These are phyloP conservation scores for Neonectria hederae DNA, from an alignment of 2,329 filamentous ascomycete genomes.

Conservation along the genomic window DNA sequence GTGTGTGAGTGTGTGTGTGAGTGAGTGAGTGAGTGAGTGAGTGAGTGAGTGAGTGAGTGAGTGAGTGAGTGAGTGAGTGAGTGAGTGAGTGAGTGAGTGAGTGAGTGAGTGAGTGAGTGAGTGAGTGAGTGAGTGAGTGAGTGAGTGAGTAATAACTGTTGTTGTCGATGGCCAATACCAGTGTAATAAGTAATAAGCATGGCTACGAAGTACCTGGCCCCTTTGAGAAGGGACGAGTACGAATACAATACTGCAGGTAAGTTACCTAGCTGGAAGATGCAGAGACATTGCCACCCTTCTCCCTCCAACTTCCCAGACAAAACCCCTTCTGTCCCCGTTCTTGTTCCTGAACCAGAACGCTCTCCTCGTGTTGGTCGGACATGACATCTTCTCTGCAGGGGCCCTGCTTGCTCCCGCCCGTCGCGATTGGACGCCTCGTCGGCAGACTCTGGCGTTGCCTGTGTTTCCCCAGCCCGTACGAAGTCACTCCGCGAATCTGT, in stretches of 20 bases:
- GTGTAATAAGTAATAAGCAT: not conserved
- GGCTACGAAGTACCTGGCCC: not conserved
- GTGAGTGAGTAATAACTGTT: too few relatives aligned
- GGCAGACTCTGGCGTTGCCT: constrained; percentile 24
- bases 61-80: not conserved
- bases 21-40: not conserved
- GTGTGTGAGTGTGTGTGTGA: not conserved
- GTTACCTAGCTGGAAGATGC: not conserved
- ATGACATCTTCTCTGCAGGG: not conserved
- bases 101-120: not conserved
- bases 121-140: not conserved
- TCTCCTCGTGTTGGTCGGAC: constrained; percentile 12
- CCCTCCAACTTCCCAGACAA: not conserved
- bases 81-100: not conserved
- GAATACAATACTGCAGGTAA: not conserved
- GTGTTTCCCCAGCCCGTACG: constrained; percentile 14
- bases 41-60: too few relatives aligned
- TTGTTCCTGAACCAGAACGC: constrained; percentile 9
- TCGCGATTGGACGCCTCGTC: constrained; percentile 36
- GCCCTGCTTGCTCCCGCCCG: not conserved
- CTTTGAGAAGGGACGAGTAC: not conserved
- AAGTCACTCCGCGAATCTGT: not conserved
- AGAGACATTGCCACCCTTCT: not conserved
- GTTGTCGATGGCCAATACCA: not conserved
- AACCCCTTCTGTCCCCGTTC: not conserved